Conservation (phyloP, 305 asterid genomes). For the Fraxinus velutina region DNA sequence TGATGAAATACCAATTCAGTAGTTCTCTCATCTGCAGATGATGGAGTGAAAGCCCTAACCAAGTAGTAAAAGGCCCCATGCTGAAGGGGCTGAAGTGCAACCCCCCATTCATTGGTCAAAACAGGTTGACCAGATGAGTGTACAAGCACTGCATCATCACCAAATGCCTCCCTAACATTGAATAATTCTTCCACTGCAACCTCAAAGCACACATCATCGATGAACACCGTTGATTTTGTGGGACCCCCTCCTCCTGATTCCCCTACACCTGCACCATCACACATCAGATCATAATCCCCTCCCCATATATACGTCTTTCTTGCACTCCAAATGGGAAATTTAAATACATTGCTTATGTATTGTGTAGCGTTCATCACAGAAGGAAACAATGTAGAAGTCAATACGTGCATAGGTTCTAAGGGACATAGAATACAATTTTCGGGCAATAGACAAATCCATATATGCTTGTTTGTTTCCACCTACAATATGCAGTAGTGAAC, state of each 20-base stretch:
- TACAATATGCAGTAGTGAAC: slow-evolving; percentile 16
- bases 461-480: slow-evolving; percentile 27
- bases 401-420: slow-evolving; percentile 42
- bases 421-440: slow-evolving; percentile 31
- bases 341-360: neutral
- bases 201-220: slow-evolving; percentile 86
- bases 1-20: neutral
- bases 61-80: slow-evolving; percentile 79
- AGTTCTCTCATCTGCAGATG: neutral
- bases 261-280: slow-evolving; percentile 43
- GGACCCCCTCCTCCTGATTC: slow-evolving; percentile 30
- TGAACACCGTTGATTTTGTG: slow-evolving; percentile 64
- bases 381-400: slow-evolving; percentile 25
- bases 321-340: neutral
- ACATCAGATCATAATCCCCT: slow-evolving; percentile 32
- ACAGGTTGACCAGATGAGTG: slow-evolving; percentile 80
- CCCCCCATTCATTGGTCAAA: slow-evolving; percentile 73
- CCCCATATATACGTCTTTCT: neutral
- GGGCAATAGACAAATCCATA: slow-evolving; percentile 32
- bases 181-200: slow-evolving; percentile 56
- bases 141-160: slow-evolving; percentile 72
- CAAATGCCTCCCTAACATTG: slow-evolving; percentile 73
- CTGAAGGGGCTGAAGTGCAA: slow-evolving; percentile 72
- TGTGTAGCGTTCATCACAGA: neutral
- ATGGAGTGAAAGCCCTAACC: slow-evolving; percentile 36